phyloP scores from a whole-genome alignment of 2,329 filamentous ascomycete genomes.

The Colletotrichum viniferum region DNA sequence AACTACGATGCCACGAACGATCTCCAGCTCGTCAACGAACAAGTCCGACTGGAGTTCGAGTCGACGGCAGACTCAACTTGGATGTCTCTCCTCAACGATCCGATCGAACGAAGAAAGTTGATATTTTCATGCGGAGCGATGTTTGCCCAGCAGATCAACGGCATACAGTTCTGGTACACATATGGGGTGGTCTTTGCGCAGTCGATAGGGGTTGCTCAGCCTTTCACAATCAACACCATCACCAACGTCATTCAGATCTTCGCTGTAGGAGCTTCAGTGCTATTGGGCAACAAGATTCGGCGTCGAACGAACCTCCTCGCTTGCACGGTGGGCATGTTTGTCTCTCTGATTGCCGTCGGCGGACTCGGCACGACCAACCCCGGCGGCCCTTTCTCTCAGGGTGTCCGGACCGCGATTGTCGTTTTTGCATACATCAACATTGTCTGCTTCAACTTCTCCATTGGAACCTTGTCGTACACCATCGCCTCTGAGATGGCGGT shows the following conservation, averaged over 20 bases:
- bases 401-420: conserved; percentile 42
- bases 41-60: not conserved
- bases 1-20: conserved; percentile 32
- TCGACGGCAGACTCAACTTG: conserved; percentile 26
- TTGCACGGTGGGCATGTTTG: conserved; percentile 41
- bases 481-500: conserved; percentile 52
- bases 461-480: conserved; percentile 44
- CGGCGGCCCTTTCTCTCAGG: conserved; percentile 25
- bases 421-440: conserved; percentile 46
- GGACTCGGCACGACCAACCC: conserved; percentile 38
- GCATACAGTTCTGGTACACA: conserved; percentile 47
- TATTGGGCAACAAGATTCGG: conserved; percentile 43
- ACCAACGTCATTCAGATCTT: conserved; percentile 48
- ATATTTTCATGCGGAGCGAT: conserved; percentile 44
- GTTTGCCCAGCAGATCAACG: conserved; percentile 47
- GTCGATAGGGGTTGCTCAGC: conserved; percentile 43
- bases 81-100: conserved; percentile 38
- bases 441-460: conserved; percentile 48
- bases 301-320: conserved; percentile 38
- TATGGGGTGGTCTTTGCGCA: conserved; percentile 44
- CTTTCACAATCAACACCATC: conserved; percentile 46
- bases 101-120: conserved; percentile 48
- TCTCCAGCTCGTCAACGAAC: not conserved
- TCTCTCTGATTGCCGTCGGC: conserved; percentile 45
- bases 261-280: conserved; percentile 40